Evolutionary conservation across 1,284 basidiomycete species (phyloP), one percentile per base, ranked within the genome.

Genomic region (Golubevia pallescens): DNA sequence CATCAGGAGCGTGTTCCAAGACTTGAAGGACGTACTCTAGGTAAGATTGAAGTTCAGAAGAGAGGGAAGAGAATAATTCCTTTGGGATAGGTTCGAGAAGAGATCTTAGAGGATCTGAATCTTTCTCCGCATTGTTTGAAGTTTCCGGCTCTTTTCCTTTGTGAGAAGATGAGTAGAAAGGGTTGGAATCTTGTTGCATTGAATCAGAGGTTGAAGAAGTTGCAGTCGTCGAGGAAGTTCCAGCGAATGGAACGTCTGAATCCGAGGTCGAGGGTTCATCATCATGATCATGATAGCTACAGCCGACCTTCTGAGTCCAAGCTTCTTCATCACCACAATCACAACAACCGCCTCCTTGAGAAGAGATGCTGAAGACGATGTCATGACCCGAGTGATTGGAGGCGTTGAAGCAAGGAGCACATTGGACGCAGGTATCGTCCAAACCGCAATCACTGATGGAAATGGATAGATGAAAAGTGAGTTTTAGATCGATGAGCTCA

Each of bases 291-390:
- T 85, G 82, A 57, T 77, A 85, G 20, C 66, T 68, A 61, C 82
- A 85, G 54, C 78, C 65, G 20, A 85, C 66, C 21, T 78, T 74
- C 28, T 67, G 62, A 51, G 70, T 78, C 82, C 82, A 85, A 3
- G 82, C 82, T 67, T 85, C 82, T 21, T 75, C 73, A 59, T 85
- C 82, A 55, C 82, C 82, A 63, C 82, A 85, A 60, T 85, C 82
- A 61, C 82, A 85, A 66, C 81, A 84, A 20, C 80, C 81, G 21
- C 78, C 81, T 34, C 70, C 70, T 14, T 77, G 74, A 48, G 73
- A 68, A 7, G 75, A 77, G 54, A 85, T 74, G 60, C 73, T 76
- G 53, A 85, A 85, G 58, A 84, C 72, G 38, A 84, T 74, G 58
- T 85, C 82, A 61, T 85, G 82, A 24, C 69, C 65, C 32, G 81